Percentiles rank a stretch among this genome's conserved stretches.
Conservation (phyloP, 805 yeast species). For the Starmerella floris region DNA sequence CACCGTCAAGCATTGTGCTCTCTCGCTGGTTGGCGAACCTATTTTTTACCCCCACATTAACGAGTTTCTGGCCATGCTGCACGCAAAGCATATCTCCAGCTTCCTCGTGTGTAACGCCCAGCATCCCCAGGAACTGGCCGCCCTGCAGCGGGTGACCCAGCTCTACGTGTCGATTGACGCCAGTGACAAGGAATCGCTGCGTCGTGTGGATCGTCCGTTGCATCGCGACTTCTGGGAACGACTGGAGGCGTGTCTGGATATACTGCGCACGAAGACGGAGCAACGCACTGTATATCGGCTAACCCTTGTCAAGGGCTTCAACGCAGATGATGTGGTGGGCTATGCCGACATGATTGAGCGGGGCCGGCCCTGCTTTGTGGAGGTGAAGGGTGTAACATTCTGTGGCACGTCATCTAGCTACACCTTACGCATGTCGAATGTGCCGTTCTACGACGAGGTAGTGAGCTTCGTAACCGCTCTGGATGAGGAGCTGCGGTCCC, state of each 20-base stretch:
- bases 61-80: slow-evolving; percentile 68
- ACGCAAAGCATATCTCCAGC: slow-evolving; percentile 65
- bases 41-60: slow-evolving; percentile 86
- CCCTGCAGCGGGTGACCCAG: slow-evolving; percentile 69
- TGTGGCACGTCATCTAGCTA: slow-evolving; percentile 88
- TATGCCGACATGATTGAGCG: slow-evolving; percentile 77
- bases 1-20: slow-evolving; percentile 78
- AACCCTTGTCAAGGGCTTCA: slow-evolving; percentile 85
- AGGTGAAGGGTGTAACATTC: slow-evolving; percentile 88
- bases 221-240: slow-evolving; percentile 91
- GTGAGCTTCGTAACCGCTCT: slow-evolving; percentile 55
- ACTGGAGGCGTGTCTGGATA: slow-evolving; percentile 64
- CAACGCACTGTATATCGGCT: slow-evolving; percentile 86
- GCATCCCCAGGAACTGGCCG: slow-evolving; percentile 72
- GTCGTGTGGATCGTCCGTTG: slow-evolving; percentile 76
- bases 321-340: slow-evolving; percentile 58
- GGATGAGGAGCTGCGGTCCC: slow-evolving; percentile 43
- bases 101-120: slow-evolving; percentile 92
- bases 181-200: slow-evolving; percentile 66
- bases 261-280: slow-evolving; percentile 57
- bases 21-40: slow-evolving; percentile 89
- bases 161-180: slow-evolving; percentile 89
- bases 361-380: slow-evolving; percentile 77
- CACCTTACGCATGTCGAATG: slow-evolving; percentile 87
- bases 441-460: slow-evolving; percentile 88